phyloP scores from a whole-genome alignment of 208 protist species.

The Wallacemonas collosoma region DNA sequence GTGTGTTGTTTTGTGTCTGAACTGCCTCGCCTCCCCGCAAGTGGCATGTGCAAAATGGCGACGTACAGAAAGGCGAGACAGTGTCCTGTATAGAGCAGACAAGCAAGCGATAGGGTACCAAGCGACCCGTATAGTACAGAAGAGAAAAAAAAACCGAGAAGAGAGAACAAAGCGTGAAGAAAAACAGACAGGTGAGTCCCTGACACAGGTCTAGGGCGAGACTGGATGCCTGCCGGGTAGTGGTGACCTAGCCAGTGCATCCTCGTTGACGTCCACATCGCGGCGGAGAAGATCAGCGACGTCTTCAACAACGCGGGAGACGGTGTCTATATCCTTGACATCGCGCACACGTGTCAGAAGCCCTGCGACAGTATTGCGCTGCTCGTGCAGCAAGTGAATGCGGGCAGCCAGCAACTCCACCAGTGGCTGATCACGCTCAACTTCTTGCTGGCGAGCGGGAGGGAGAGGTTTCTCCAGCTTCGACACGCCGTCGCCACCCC shows the following conservation, averaged over 20 bases:
- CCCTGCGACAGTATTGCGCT: conserved; percentile 33
- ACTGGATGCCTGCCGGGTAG: not conserved
- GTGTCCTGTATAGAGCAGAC: too few relatives aligned
- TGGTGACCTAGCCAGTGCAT: conserved; percentile 7
- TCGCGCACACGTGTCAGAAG: conserved; percentile 25
- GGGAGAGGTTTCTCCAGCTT: conserved; percentile 12
- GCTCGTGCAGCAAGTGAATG: conserved; percentile 44
- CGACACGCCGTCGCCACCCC: conserved; percentile 4
- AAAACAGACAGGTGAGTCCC: not conserved
- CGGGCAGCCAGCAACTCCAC: conserved; percentile 46
- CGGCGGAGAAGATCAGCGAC: conserved; percentile 20
- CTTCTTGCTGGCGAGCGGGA: conserved; percentile 17
- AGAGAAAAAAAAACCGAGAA: conserved; percentile 2
- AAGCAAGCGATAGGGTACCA: conserved; percentile 4
- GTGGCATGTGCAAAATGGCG: too few relatives aligned
- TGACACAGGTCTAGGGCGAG: not conserved
- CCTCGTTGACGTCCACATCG: conserved; percentile 30
- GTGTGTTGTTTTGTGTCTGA: too few relatives aligned
- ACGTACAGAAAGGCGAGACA: too few relatives aligned
- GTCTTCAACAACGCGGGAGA: not conserved
- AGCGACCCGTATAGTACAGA: not conserved
- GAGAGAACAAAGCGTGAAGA: conserved; percentile 16
- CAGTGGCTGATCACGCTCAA: conserved; percentile 30
- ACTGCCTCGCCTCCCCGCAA: too few relatives aligned
- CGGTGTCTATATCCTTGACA: conserved; percentile 7